Percentiles rank a stretch among this genome's conserved stretches.
Evolutionary conservation across 345 rosid species (phyloP).

Genomic region (Corchorus olitorius): DNA sequence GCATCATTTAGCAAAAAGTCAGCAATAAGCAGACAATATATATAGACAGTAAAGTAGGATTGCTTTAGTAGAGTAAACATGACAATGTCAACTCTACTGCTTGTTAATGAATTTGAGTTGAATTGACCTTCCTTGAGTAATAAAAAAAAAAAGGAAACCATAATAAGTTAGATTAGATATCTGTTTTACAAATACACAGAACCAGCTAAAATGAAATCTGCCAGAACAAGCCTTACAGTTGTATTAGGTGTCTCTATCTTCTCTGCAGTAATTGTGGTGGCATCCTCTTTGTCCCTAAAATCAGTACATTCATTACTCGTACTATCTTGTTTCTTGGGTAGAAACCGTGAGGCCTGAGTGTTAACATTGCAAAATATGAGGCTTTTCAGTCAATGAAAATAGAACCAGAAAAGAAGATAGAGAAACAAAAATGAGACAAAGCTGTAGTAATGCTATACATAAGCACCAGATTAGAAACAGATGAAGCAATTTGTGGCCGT

Average conservation of each 20-base stretch:
- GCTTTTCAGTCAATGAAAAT: constrained; percentile 7
- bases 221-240: constrained; percentile 44
- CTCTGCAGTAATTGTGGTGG: constrained; percentile 35
- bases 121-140: constrained; percentile 26
- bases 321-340: constrained; percentile 45
- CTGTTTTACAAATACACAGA: background rate
- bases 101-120: constrained; percentile 10
- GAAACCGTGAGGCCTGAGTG: constrained; percentile 62
- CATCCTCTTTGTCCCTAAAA: constrained; percentile 37
- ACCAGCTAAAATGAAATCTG: background rate
- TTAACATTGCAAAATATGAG: constrained; percentile 29
- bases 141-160: background rate
- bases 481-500: constrained; percentile 57
- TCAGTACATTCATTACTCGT: constrained; percentile 25
- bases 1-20: constrained; percentile 7
- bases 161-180: constrained; percentile 12
- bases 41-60: background rate
- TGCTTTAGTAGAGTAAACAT: background rate
- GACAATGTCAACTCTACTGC: background rate
- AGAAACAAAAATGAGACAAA: background rate
- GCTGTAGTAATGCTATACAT: constrained; percentile 27
- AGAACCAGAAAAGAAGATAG: constrained; percentile 10
- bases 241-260: constrained; percentile 47
- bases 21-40: background rate
- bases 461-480: constrained; percentile 83